These are phyloP conservation scores for sunflower (Helianthus annuus) DNA, from an alignment of 129 eudicot genomes.

Conservation along the genomic window HanXRQr2.0-SUNRISE NC_035445.2:77264449-77264948, in stretches of 20 bases:
- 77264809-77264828: constrained; percentile 32
- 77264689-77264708: background rate
- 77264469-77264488: background rate
- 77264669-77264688: too few species aligned
- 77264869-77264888: constrained; percentile 32
- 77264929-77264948: constrained; percentile 1
- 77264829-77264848: constrained; percentile 30
- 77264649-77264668: too few species aligned
- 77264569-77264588: too few species aligned
- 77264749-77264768: constrained; percentile 36
- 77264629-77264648: too few species aligned
- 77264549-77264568: too few species aligned
- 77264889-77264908: constrained; percentile 33
- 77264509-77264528: too few species aligned
- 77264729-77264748: background rate
- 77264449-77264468: background rate
- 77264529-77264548: too few species aligned
- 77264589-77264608: too few species aligned
- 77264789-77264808: constrained; percentile 41
- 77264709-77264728: background rate
- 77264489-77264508: too few species aligned
- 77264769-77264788: constrained; percentile 39
- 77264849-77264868: constrained; percentile 35
- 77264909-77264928: constrained; percentile 33
- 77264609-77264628: too few species aligned